Evolutionary conservation across 306 rosid genomes (phyloP), one percentile per base, ranked within the genome.

Genomic region (Malus sieversii): DNA sequence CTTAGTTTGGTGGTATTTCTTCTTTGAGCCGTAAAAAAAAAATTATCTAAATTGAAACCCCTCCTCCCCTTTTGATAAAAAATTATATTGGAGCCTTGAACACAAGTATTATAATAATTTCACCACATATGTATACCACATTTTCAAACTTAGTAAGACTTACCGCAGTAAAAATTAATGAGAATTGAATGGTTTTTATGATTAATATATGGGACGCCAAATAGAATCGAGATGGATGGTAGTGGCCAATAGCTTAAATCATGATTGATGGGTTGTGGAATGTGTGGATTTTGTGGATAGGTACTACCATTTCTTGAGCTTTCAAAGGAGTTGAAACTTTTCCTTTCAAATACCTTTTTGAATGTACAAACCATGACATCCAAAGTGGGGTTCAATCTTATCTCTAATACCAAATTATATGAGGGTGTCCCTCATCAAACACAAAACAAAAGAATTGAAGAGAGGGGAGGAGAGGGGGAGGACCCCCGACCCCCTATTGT

Each of bases 301-400:
- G 75, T 58, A 72, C 79, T 52, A 57, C 66, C 20, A 61, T 61
- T 60, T 25, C 70, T 77, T 25, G 75, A 57, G 72, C 44, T 61
- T 61, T 58, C 23, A 10, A 53, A 72, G 67, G 46, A 23, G 52
- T 30, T 12, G 71, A 64, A 70, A 18, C 72, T 46, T 29, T 45
- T 38, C 62, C 51, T 35, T 40, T 29, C 33, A 55, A 69, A 52
- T 45, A 72, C 52, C 60, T 48, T 73, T 73, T 63, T 69, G 74
- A 51, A 25, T 58, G 78, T 77, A 72, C 58, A 60, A 76, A 63
- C 71, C 80, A 80, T 60, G 38, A 73, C 75, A 76, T 32, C 75
- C 68, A 53, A 67, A 76, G 84, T 83, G 86, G 86, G 86, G 78
- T 79, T 83, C 78, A 70, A 72, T 80, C 82, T 80, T 67, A 72